A percentile compares a stretch with the other conserved stretches of the same genome.
Conservation (phyloP, 495 filamentous ascomycete species). For the Emericellopsis terricola region DNA sequence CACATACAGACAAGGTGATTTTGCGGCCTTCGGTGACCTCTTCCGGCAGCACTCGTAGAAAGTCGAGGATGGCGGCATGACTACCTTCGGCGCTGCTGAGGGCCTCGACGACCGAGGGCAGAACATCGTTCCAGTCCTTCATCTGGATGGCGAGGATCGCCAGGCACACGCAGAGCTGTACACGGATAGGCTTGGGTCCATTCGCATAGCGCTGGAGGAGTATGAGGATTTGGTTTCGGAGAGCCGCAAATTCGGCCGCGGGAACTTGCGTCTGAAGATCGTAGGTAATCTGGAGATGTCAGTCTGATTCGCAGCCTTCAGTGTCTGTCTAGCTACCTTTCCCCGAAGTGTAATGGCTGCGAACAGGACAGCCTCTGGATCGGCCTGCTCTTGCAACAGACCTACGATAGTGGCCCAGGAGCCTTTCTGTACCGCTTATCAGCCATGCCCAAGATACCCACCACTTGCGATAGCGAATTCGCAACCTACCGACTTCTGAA, state of each 20-base stretch:
- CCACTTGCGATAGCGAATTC: neutral
- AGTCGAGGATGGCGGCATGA: constrained; percentile 77
- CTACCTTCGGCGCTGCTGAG: constrained; percentile 61
- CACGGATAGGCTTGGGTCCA: constrained; percentile 79
- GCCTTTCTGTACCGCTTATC: constrained; percentile 38
- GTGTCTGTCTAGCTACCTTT: constrained; percentile 43
- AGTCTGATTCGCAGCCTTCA: constrained; percentile 1
- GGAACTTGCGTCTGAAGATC: constrained; percentile 51
- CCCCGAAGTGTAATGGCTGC: constrained; percentile 93
- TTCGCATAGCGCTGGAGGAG: constrained; percentile 61
- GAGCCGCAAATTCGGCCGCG: constrained; percentile 45
- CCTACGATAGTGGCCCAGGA: constrained; percentile 80
- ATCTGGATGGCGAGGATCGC: constrained; percentile 93
- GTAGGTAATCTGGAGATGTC: constrained; percentile 24
- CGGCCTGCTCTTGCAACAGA: constrained; percentile 60
- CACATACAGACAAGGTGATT: constrained; percentile 93
- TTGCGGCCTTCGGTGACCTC: constrained; percentile 98
- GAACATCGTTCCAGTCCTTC: constrained; percentile 86
- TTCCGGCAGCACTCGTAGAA: constrained; percentile 89
- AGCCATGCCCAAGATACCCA: neutral
- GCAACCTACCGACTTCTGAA: constrained; percentile 84
- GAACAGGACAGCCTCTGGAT: constrained; percentile 78
- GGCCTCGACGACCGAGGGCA: constrained; percentile 57
- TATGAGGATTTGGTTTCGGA: constrained; percentile 67
- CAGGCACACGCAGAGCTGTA: constrained; percentile 87